Evolutionary conservation across 352 stramenopile species (phyloP).

Genomic region (Phytopythium helicoides): DNA sequence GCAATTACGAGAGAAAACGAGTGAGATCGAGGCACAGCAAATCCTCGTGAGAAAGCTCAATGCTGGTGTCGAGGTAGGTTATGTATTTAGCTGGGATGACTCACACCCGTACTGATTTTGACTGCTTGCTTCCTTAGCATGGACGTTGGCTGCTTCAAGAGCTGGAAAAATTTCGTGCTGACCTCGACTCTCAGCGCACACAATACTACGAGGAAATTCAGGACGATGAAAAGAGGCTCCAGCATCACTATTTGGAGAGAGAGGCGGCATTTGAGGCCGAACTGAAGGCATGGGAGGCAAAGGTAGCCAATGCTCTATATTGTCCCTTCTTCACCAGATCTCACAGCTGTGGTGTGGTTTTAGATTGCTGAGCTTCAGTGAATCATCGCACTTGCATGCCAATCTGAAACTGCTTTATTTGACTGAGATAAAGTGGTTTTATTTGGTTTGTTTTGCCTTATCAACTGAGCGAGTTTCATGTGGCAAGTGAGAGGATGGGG

Average conservation of each 20-base stretch:
- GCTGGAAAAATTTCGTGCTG: conserved; percentile 1
- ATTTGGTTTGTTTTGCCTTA: too few species aligned
- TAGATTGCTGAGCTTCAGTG: neutral
- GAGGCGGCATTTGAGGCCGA: conserved; percentile 1
- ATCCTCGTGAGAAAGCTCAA: neutral
- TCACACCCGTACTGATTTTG: neutral
- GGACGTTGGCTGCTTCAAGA: neutral
- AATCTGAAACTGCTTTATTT: too few species aligned
- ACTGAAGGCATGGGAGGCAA: conserved; percentile 6
- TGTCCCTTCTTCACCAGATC: neutral
- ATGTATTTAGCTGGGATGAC: neutral
- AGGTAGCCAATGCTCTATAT: neutral
- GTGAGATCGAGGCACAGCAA: neutral
- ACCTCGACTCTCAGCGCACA: neutral
- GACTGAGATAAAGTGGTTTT: too few species aligned
- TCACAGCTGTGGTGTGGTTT: neutral
- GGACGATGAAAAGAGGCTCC: neutral
- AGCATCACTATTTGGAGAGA: conserved; percentile 2
- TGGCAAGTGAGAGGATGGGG: too few species aligned
- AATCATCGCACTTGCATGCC: too few species aligned
- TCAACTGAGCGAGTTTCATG: too few species aligned
- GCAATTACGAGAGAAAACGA: neutral
- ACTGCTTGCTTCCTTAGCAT: neutral
- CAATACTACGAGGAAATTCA: neutral
- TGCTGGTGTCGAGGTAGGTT: neutral